Percentiles rank a stretch among this genome's conserved stretches.
phyloP scores from a whole-genome alignment of 352 stramenopile species.

The Globisporangium splendens region DNA sequence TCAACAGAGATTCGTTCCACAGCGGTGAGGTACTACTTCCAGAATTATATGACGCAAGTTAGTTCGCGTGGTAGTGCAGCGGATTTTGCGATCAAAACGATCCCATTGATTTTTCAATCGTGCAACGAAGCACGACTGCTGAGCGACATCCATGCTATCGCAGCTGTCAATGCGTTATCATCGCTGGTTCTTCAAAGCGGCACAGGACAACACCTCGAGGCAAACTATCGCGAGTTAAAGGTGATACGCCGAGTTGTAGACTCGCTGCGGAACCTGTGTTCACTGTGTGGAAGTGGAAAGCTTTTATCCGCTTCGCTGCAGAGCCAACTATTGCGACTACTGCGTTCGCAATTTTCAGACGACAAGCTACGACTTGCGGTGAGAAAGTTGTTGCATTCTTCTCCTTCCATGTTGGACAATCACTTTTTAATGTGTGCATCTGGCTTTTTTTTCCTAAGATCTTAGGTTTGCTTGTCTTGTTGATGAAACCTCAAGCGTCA shows the following conservation, averaged over 20 bases:
- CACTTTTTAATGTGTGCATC: too few relatives aligned
- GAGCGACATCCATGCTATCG: too few relatives aligned
- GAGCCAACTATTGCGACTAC: constrained; percentile 8
- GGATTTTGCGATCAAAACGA: constrained; percentile 4
- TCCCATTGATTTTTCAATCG: background rate
- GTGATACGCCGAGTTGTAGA: background rate
- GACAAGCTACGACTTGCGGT: constrained; percentile 21
- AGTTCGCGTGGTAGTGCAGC: background rate
- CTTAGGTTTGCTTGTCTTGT: background rate
- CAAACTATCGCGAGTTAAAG: background rate
- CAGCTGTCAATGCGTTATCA: background rate
- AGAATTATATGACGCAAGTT: background rate
- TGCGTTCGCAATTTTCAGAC: constrained; percentile 8
- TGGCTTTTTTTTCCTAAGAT: background rate
- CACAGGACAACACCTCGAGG: background rate
- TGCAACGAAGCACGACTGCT: background rate
- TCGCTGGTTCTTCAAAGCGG: background rate
- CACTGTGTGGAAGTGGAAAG: background rate
- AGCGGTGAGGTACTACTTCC: constrained; percentile 3
- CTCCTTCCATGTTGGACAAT: too few relatives aligned
- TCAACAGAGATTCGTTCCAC: background rate
- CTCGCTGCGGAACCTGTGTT: constrained; percentile 2
- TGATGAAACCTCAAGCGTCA: background rate
- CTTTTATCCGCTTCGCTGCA: background rate
- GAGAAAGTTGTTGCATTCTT: background rate